Percentiles rank a stretch among this genome's conserved stretches.
Conservation (phyloP, 1,284 basidiomycete species). For the Hemileia vastatrix region DNA sequence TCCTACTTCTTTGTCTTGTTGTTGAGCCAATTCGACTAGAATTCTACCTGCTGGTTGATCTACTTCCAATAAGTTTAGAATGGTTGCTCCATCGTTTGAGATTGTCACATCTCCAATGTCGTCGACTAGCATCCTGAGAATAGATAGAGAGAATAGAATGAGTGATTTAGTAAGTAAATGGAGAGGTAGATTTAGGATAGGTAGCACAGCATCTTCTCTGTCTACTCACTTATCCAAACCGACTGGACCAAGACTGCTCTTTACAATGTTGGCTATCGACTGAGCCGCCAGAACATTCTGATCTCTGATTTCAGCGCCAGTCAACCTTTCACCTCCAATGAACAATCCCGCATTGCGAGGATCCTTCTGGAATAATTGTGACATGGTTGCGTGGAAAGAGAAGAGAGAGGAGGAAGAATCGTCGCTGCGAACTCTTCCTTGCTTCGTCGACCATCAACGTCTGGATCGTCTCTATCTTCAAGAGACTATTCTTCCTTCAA, state of each 20-base stretch:
- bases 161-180: background rate
- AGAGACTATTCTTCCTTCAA: too few species aligned
- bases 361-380: constrained; percentile 42
- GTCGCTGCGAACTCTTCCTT: too few species aligned
- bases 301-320: constrained; percentile 90
- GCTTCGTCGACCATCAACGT: too few species aligned
- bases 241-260: constrained; percentile 87
- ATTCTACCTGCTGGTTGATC: constrained; percentile 92
- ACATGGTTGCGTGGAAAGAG: constrained; percentile 30
- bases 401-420: background rate
- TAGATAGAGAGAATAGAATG: background rate
- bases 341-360: constrained; percentile 53
- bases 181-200: too few species aligned
- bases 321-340: constrained; percentile 83
- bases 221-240: constrained; percentile 46
- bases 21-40: constrained; percentile 94
- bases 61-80: constrained; percentile 80
- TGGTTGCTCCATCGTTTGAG: constrained; percentile 98
- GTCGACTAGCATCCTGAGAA: constrained; percentile 72
- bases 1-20: constrained; percentile 98
- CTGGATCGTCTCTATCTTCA: too few species aligned
- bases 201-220: background rate
- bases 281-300: constrained; percentile 95
- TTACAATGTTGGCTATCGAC: constrained; percentile 94
- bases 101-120: constrained; percentile 99